Evolutionary conservation across 75 land plant species (phyloP), one percentile per base, ranked within the genome.

Genomic region (Pinus tabuliformis): DNA sequence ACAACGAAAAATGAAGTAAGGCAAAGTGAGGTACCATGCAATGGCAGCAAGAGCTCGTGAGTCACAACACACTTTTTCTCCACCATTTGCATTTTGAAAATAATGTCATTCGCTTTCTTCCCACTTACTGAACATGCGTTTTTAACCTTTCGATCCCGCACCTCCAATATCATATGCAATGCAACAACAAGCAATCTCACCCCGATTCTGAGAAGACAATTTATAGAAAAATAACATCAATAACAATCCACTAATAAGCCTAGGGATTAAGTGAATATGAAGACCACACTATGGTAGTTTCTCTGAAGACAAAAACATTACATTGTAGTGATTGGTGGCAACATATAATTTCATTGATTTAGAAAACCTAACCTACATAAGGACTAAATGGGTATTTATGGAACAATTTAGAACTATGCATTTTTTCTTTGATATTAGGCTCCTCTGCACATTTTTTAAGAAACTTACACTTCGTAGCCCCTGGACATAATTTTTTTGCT

Each of bases 31-130:
- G 18, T 65, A 85, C 87, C 80, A 85, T 65, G 81, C 87, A 85
- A 81, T 85, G 87, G 68, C 87, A 82, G 57, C 87, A 81, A 6
- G 87, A 85, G 68, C 87, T 85, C 72, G 58, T 84, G 78, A 70
- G 82, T 85, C 49, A 82, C 81, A 4, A 85, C 78, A 26, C 87
- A 78, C 73, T 77, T 59, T 57, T 84, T 81, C 81, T 85, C 84
- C 17, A 85, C 85, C 76, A 70, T 70, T 24, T 73, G 76, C 11
- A 85, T 85, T 66, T 85, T 84, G 39, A 58, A 77, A 61, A 78
- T 18, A 62, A 85, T 72, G 73, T 85, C 79, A 11, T 81, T 73
- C 26, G 87, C 80, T 72, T 82, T 85, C 39, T 77, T 82, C 58
- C 87, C 83, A 4, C 77, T 63, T 59, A 85, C 78, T 22, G 72